phyloP scores from a whole-genome alignment of 768 basidiomycete genomes.

The Mycena sanguinolenta region DNA sequence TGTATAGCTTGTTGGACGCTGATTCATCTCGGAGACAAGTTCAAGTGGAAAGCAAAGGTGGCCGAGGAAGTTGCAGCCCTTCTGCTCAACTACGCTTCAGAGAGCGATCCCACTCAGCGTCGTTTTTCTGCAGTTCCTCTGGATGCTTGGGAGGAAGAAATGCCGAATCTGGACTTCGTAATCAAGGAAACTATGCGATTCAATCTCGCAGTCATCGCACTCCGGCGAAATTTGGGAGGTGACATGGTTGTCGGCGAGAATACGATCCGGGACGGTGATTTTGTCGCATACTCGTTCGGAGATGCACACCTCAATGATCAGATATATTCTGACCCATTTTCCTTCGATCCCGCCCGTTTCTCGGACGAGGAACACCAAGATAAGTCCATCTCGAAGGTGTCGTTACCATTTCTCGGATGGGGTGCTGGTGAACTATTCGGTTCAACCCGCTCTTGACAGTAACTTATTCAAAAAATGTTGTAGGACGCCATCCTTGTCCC shows the following conservation, averaged over 20 bases:
- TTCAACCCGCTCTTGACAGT: neutral
- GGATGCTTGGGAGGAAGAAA: conserved; percentile 55
- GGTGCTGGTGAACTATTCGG: conserved; percentile 49
- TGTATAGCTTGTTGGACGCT: conserved; percentile 55
- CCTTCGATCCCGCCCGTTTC: conserved; percentile 54
- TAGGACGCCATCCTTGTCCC: conserved; percentile 55
- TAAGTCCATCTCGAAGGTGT: conserved; percentile 45
- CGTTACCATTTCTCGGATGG: conserved; percentile 54
- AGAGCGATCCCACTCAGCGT: conserved; percentile 47
- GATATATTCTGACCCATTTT: conserved; percentile 50
- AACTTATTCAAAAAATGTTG: neutral
- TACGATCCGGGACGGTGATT: conserved; percentile 48
- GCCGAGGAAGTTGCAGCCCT: conserved; percentile 47
- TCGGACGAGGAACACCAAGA: conserved; percentile 46
- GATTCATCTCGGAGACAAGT: conserved; percentile 48
- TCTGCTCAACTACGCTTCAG: conserved; percentile 38
- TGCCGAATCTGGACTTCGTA: conserved; percentile 52
- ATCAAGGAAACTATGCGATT: conserved; percentile 57
- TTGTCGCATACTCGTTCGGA: conserved; percentile 49
- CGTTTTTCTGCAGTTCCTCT: conserved; percentile 52
- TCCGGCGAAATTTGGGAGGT: conserved; percentile 52
- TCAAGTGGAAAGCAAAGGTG: conserved; percentile 51
- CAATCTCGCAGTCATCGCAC: conserved; percentile 41
- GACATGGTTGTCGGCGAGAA: conserved; percentile 46
- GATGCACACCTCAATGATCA: conserved; percentile 52